Evolutionary conservation across 139 green algal species (phyloP).

Genomic region (Tetradesmus obliquus): DNA sequence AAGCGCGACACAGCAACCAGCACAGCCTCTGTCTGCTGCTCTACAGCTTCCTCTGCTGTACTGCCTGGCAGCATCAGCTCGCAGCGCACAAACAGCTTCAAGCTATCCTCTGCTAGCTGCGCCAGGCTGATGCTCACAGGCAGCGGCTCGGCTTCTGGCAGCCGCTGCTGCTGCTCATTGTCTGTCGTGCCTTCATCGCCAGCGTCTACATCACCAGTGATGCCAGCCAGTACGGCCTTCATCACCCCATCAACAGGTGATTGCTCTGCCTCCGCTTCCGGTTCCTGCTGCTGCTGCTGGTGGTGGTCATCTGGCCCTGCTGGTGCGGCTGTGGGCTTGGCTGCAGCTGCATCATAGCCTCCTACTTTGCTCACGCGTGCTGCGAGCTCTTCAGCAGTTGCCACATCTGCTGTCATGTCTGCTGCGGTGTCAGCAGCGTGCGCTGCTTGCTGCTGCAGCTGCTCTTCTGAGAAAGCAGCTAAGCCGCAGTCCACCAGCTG

Average conservation of each 20-base stretch:
- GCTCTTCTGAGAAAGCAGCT: background rate
- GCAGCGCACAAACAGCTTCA: conserved; percentile 22
- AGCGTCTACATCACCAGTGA: background rate
- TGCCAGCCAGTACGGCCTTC: background rate
- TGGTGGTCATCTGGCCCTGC: background rate
- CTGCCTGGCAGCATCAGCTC: conserved; percentile 6
- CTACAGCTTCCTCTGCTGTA: background rate
- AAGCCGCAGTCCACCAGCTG: conserved; percentile 1
- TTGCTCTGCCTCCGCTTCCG: background rate
- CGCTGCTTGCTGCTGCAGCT: background rate
- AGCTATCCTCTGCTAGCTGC: background rate
- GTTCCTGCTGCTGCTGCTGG: background rate
- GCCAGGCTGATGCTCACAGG: background rate
- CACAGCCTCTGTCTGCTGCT: conserved; percentile 1
- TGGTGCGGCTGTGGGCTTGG: background rate
- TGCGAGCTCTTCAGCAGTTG: background rate
- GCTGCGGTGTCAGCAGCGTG: background rate
- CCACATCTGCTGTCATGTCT: background rate
- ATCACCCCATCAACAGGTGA: background rate
- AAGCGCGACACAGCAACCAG: background rate
- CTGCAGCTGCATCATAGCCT: background rate
- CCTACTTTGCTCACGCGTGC: background rate
- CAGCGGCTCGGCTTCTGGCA: background rate
- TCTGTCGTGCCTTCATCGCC: background rate
- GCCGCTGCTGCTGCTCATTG: background rate